Conservation (phyloP, 163 green algal genomes). For the Smithsoniella earleae region DNA sequence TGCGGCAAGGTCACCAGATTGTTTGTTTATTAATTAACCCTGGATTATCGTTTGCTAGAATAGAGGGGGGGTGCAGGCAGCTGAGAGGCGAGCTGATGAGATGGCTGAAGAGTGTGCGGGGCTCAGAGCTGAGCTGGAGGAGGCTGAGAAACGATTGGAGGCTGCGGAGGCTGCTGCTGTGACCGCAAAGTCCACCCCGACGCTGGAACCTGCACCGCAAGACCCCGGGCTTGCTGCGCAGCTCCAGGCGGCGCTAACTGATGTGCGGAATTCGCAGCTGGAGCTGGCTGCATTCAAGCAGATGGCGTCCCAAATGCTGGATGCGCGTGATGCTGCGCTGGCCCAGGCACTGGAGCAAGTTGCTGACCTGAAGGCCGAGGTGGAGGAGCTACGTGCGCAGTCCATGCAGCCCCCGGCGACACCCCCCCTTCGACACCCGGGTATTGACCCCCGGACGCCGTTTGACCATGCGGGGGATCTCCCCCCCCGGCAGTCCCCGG, state of each 20-base stretch:
- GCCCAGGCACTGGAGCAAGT: background rate
- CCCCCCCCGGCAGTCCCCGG: background rate
- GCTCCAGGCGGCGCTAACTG: too few relatives aligned
- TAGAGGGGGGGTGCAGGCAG: background rate
- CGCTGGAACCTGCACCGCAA: too few relatives aligned
- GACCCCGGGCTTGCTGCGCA: too few relatives aligned
- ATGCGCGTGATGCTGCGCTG: conserved; percentile 10
- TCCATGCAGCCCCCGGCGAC: background rate
- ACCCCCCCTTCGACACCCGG: background rate
- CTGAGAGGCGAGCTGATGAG: background rate
- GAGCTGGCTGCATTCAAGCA: background rate
- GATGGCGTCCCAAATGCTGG: background rate
- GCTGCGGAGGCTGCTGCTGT: background rate
- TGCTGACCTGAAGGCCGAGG: background rate
- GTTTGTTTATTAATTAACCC: too few relatives aligned
- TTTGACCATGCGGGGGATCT: too few relatives aligned
- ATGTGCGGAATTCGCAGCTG: too few relatives aligned
- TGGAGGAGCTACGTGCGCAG: background rate
- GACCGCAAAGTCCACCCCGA: too few relatives aligned
- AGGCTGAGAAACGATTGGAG: too few relatives aligned
- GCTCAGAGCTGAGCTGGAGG: too few relatives aligned
- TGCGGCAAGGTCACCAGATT: too few relatives aligned
- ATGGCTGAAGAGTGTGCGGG: too few relatives aligned
- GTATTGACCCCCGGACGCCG: too few relatives aligned
- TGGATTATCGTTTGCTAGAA: background rate